Evolutionary conservation across 495 filamentous ascomycete genomes (phyloP), one percentile per base, ranked within the genome.

Genomic region (Pseudoneurospora amorphoporcata): DNA sequence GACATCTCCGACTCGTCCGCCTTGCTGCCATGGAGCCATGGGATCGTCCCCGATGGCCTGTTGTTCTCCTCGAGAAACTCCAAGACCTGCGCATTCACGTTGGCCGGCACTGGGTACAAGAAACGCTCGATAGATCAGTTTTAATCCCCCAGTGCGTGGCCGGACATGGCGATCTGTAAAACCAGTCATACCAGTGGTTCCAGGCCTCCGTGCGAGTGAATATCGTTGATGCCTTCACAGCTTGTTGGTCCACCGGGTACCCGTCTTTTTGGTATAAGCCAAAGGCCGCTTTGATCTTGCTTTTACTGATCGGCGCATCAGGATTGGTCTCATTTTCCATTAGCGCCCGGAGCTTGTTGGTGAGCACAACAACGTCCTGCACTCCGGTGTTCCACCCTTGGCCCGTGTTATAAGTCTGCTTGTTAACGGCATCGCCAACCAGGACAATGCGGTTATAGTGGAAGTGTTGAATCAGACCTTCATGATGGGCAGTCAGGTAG

Each of bases 401-500:
- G 0, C 79, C 82, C 12, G 74, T 53, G 58, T 79, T 81, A 8
- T 77, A 78, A 5, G 79, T 80, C 70, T 83, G 81, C 73, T 85
- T 85, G 73, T 83, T 82, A 41, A 77, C 81, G 0, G 83, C 77
- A 72, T 85, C 85, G 17, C 85, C 84, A 0, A 81, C 72, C 65
- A 83, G 80, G 1, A 82, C 79, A 3, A 82, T 77, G 19, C 83
- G 77, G 14, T 74, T 75, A 68, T 80, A 79, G 38, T 71, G 74
- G 78, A 81, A 84, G 43, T 75, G 71, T 19, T 81, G 71, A 61
- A 83, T 72, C 16, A 82, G 69, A 8, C 80, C 83, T 71, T 87
- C 84, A 70, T 84, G 80, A 1, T 86, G 69, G 38, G 70, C 71
- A 17, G 70, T 65, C 73, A 76, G 68, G 72, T 47, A 72, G 38